A percentile compares a stretch with the other conserved stretches of the same genome.
Conservation (phyloP, 495 filamentous ascomycete species). For the Xylaria telfairii region DNA sequence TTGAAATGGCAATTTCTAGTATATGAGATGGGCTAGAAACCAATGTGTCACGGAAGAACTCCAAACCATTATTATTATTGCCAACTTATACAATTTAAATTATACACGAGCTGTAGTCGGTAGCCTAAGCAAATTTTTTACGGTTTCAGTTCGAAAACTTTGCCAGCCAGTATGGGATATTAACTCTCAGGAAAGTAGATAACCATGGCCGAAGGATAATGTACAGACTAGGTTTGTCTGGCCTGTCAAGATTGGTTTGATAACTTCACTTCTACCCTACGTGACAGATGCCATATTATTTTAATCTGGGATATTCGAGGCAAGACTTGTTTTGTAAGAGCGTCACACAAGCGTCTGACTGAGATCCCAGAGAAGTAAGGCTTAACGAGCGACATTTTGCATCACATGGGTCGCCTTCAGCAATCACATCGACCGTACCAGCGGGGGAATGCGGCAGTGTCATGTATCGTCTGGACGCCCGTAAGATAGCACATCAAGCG, state of each 20-base stretch:
- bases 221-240: background rate
- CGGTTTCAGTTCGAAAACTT: background rate
- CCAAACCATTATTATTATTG: background rate
- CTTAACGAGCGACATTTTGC: conserved; percentile 45
- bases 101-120: background rate
- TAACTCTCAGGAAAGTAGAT: background rate
- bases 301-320: conserved; percentile 31
- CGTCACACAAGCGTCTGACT: conserved; percentile 33
- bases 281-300: conserved; percentile 33
- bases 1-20: background rate
- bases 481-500: conserved; percentile 84
- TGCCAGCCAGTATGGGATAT: background rate
- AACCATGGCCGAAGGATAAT: background rate
- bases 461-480: conserved; percentile 82
- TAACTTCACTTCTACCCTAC: background rate
- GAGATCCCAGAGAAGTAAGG: conserved; percentile 46
- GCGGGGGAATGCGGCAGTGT: conserved; percentile 87
- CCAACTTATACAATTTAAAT: background rate
- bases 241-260: background rate
- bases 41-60: background rate
- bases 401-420: conserved; percentile 51
- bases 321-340: conserved; percentile 34
- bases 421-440: conserved; percentile 93
- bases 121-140: background rate
- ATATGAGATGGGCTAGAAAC: background rate